These are phyloP conservation scores for Termitomyces sp. DNA, from an alignment of 768 basidiomycete genomes.

Conservation along the genomic window DNA sequence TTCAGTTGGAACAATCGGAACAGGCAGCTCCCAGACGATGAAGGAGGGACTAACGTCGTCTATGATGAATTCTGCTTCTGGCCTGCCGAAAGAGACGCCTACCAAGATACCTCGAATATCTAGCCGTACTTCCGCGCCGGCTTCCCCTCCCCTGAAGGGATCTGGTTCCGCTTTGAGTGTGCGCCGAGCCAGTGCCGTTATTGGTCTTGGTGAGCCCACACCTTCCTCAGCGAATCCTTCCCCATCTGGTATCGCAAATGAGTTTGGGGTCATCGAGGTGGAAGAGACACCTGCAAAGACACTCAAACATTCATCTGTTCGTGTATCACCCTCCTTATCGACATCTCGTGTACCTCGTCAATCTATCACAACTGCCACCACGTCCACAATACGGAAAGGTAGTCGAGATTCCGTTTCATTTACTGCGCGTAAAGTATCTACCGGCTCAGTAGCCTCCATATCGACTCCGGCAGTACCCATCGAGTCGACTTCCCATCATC, in stretches of 20 bases:
- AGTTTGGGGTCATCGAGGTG: constrained; percentile 80
- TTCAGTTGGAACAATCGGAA: constrained; percentile 67
- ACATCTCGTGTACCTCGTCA: constrained; percentile 68
- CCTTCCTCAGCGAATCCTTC: constrained; percentile 63
- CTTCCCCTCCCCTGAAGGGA: constrained; percentile 69
- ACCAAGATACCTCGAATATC: constrained; percentile 93
- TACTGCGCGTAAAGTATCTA: constrained; percentile 78
- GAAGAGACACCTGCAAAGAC: constrained; percentile 48
- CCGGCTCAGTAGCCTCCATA: constrained; percentile 72
- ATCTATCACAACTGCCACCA: constrained; percentile 40
- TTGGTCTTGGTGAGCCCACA: constrained; percentile 44
- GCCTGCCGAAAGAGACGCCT: constrained; percentile 76
- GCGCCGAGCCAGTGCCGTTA: constrained; percentile 71
- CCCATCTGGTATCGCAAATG: constrained; percentile 57
- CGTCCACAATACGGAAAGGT: constrained; percentile 55
- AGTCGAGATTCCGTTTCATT: constrained; percentile 82
- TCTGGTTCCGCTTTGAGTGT: constrained; percentile 45
- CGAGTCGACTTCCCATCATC: constrained; percentile 40
- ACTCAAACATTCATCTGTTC: constrained; percentile 53
- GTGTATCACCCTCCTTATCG: constrained; percentile 61
- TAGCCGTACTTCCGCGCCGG: constrained; percentile 73
- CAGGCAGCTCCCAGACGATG: constrained; percentile 40
- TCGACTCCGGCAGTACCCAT: constrained; percentile 48
- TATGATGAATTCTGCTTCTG: constrained; percentile 46
- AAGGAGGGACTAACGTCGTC: constrained; percentile 55